Conservation (phyloP, 768 basidiomycete genomes). For the Coprinopsis sp. region DNA sequence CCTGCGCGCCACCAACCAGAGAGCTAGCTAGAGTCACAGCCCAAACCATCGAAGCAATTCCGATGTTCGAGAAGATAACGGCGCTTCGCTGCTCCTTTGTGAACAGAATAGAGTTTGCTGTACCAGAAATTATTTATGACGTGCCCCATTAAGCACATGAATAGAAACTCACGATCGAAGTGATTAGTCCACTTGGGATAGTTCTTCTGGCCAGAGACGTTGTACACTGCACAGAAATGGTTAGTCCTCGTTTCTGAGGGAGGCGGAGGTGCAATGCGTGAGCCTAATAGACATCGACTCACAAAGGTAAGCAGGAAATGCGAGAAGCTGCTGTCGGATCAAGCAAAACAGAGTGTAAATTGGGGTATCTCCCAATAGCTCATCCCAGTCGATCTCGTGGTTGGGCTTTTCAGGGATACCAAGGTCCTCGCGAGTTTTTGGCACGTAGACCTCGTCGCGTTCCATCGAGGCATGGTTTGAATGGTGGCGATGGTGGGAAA, state of each 20-base stretch:
- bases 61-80: conserved; percentile 54
- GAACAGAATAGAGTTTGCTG: conserved; percentile 56
- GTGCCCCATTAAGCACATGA: neutral
- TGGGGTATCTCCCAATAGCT: conserved; percentile 56
- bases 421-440: conserved; percentile 54
- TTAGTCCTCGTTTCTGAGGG: neutral
- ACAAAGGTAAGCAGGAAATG: conserved; percentile 60
- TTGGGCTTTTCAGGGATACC: conserved; percentile 38
- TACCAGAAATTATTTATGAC: neutral
- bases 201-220: conserved; percentile 56
- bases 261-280: conserved; percentile 11
- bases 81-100: conserved; percentile 45
- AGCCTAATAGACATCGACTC: conserved; percentile 18
- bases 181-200: conserved; percentile 66
- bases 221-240: conserved; percentile 38
- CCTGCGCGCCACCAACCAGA: conserved; percentile 33
- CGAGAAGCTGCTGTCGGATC: conserved; percentile 52
- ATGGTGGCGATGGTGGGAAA: conserved; percentile 51
- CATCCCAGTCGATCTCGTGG: conserved; percentile 44
- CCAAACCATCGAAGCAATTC: conserved; percentile 46
- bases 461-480: conserved; percentile 50
- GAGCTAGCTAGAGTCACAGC: conserved; percentile 32
- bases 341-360: conserved; percentile 54
- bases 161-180: conserved; percentile 47
- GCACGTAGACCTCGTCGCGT: conserved; percentile 56